Evolutionary conservation across 2,329 filamentous ascomycete genomes (phyloP), one percentile per base, ranked within the genome.

Genomic region (Scedosporium aurantiacum): DNA sequence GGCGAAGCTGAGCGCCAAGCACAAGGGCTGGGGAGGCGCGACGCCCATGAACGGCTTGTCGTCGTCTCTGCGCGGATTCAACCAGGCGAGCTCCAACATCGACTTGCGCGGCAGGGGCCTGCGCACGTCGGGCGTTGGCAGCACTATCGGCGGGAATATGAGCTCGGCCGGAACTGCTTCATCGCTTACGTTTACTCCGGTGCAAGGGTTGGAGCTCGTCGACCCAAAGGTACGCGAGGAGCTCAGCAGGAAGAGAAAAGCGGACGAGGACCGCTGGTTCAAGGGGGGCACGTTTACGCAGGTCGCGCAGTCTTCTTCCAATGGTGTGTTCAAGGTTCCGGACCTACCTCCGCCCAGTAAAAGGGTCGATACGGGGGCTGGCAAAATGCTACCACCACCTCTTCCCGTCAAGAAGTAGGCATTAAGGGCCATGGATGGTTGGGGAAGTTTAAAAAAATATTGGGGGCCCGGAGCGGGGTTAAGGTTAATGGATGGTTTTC

Each of bases 271-370:
- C 71, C 81, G 91, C 43, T 99, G 91, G 88, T 99, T 99, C 79
- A 96, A 94, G 74, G 90, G 91, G 56, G 94, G 94, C n/a, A 92
- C 90, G 0, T 99, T 99, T 70, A 97, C 94, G 7, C 92, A 97
- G 72, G 83, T 96, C 61, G 85, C 85, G 8, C 76, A 77, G 14
- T 72, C 70, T 10, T 70, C 70, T 25, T 83, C 83, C 32, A 70
- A 80, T 58, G 84, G 79, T 10, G 87, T 84, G 0, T 96, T 97
- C 81, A 96, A 92, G 74, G 88, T 95, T 45, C 91, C 93, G 16
- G 81, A 81, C 2, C 71, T 93, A 66, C 45, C 45, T 54, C 91
- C 90, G 16, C 76, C 83, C 27, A 81, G 76, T 60, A 97, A 97
- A 78, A 91, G 85, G 73, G 76, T 86, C 27, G 83, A 89, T 70